Conservation (phyloP, 805 yeast genomes). For the Monosporozyma aerobia region DNA sequence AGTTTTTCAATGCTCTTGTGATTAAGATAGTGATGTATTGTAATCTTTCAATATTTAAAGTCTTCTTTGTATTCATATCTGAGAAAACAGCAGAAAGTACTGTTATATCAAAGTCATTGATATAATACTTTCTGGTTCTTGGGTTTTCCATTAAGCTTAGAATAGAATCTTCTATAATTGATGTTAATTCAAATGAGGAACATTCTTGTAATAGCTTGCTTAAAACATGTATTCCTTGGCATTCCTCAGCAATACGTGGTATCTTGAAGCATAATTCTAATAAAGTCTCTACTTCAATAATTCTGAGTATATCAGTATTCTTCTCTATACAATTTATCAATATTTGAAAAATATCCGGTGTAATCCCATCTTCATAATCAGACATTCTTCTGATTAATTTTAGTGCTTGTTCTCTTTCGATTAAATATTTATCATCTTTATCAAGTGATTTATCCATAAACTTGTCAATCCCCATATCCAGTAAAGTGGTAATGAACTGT, state of each 20-base stretch:
- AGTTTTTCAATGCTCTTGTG: conserved; percentile 52
- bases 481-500: conserved; percentile 45
- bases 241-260: conserved; percentile 37
- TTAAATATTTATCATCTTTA: conserved; percentile 41
- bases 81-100: conserved; percentile 63
- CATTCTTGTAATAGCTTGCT: conserved; percentile 22
- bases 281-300: conserved; percentile 45
- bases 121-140: conserved; percentile 24
- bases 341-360: conserved; percentile 60
- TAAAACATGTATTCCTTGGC: conserved; percentile 40
- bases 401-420: conserved; percentile 72
- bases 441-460: conserved; percentile 57
- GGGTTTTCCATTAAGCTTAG: conserved; percentile 23
- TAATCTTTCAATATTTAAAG: conserved; percentile 43
- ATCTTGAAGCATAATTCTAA: conserved; percentile 43
- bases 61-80: conserved; percentile 43
- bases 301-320: conserved; percentile 41
- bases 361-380: conserved; percentile 47
- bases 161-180: conserved; percentile 22
- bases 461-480: conserved; percentile 48
- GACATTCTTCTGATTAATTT: conserved; percentile 58
- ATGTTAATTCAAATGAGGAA: conserved; percentile 19
- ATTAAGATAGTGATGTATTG: conserved; percentile 54
- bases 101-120: conserved; percentile 56
- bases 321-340: conserved; percentile 56